phyloP scores from a whole-genome alignment of 768 basidiomycete genomes.

The Sutorius australiensis region DNA sequence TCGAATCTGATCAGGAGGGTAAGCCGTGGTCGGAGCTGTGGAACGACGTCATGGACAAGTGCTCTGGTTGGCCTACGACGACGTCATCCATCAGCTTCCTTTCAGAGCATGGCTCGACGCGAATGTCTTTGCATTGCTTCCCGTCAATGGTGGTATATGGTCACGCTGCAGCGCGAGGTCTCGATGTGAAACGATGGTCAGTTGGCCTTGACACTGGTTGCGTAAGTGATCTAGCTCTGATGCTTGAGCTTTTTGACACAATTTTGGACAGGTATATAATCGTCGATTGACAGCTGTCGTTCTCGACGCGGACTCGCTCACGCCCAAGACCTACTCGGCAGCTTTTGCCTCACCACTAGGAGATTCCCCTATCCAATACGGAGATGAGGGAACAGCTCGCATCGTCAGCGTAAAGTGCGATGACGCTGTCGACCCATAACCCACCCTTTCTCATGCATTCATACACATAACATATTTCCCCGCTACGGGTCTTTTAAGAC shows the following conservation, averaged over 20 bases:
- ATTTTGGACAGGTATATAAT: slow-evolving; percentile 47
- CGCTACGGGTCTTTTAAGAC: not conserved
- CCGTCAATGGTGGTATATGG: slow-evolving; percentile 84
- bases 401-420: slow-evolving; percentile 52
- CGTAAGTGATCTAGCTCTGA: slow-evolving; percentile 40
- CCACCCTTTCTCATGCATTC: not conserved
- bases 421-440: not conserved
- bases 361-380: slow-evolving; percentile 45
- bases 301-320: slow-evolving; percentile 36
- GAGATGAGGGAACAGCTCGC: slow-evolving; percentile 48
- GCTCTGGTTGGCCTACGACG: slow-evolving; percentile 43
- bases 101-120: not conserved
- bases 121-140: slow-evolving; percentile 50
- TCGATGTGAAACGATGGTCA: slow-evolving; percentile 81
- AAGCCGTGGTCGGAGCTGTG: slow-evolving; percentile 75
- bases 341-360: slow-evolving; percentile 18
- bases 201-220: slow-evolving; percentile 88
- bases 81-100: not conserved
- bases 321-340: slow-evolving; percentile 5
- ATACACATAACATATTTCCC: not conserved
- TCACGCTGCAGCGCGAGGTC: slow-evolving; percentile 73
- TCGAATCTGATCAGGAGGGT: slow-evolving; percentile 39
- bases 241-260: not conserved
- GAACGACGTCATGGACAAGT: slow-evolving; percentile 60
- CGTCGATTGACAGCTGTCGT: slow-evolving; percentile 63